These are phyloP conservation scores for Lodderomyces jiufengensis DNA, from an alignment of 1,139 yeast species.

Conservation along the genomic window DNA sequence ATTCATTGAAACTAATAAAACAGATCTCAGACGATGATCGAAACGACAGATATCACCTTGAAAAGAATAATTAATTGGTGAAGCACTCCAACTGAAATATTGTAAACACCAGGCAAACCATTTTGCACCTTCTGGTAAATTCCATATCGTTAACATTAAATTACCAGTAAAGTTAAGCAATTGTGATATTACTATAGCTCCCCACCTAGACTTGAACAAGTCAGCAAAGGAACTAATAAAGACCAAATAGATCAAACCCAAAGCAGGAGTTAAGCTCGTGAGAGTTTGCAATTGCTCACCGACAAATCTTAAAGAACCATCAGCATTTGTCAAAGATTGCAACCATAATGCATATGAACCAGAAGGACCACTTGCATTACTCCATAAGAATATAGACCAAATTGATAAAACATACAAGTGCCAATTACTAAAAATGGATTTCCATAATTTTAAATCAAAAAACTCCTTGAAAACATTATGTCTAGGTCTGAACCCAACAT, in stretches of 20 bases:
- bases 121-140: constrained; percentile 41
- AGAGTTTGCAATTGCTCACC: constrained; percentile 37
- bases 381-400: constrained; percentile 65
- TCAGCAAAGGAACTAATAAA: constrained; percentile 44
- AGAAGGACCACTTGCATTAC: constrained; percentile 44
- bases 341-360: constrained; percentile 53
- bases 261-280: constrained; percentile 43
- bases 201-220: constrained; percentile 52
- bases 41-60: constrained; percentile 44
- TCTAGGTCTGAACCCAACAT: constrained; percentile 29
- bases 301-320: constrained; percentile 25
- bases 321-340: constrained; percentile 26
- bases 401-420: constrained; percentile 48
- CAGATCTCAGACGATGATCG: constrained; percentile 42
- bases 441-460: constrained; percentile 42
- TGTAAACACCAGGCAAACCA: constrained; percentile 49
- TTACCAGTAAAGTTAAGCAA: constrained; percentile 39
- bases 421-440: constrained; percentile 49
- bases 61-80: constrained; percentile 46
- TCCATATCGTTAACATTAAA: constrained; percentile 44
- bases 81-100: constrained; percentile 50
- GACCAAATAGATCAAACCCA: constrained; percentile 41
- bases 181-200: constrained; percentile 55
- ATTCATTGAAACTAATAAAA: constrained; percentile 43
- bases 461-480: constrained; percentile 28